Percentiles rank a stretch among this genome's conserved stretches.
phyloP scores from a whole-genome alignment of 1,284 basidiomycete genomes.

The Rhizoctonia solani region DNA sequence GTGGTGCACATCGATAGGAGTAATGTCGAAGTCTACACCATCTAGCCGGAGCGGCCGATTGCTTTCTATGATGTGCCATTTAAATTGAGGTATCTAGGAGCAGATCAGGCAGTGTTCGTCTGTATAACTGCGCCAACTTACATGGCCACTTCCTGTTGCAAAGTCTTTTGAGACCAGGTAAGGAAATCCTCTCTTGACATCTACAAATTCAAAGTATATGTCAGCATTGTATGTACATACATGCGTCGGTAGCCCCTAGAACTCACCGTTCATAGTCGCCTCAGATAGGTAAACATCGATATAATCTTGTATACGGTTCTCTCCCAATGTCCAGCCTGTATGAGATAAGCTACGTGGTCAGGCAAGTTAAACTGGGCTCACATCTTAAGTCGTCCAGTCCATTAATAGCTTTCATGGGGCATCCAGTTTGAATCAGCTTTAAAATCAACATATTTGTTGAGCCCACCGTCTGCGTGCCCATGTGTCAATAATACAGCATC shows the following conservation, averaged over 20 bases:
- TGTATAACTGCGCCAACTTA: conserved; percentile 46
- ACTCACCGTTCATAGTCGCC: conserved; percentile 54
- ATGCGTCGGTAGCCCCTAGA: neutral
- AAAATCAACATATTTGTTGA: conserved; percentile 40
- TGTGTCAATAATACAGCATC: conserved; percentile 81
- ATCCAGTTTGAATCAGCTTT: conserved; percentile 32
- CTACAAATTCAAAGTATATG: conserved; percentile 41
- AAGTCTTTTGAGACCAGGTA: conserved; percentile 79
- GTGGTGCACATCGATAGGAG: conserved; percentile 58
- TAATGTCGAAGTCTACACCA: conserved; percentile 63
- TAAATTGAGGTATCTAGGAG: conserved; percentile 69
- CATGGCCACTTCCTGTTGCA: conserved; percentile 78
- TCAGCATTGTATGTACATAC: neutral
- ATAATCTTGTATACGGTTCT: conserved; percentile 62
- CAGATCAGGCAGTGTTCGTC: neutral
- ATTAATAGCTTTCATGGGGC: conserved; percentile 64
- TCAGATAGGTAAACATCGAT: conserved; percentile 74
- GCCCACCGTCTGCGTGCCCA: conserved; percentile 71
- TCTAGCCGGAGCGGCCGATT: conserved; percentile 65
- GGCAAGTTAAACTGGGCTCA: conserved; percentile 47
- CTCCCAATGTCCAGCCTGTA: conserved; percentile 71
- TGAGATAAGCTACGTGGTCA: conserved; percentile 3
- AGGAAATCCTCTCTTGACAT: conserved; percentile 70
- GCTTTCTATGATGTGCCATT: conserved; percentile 76
- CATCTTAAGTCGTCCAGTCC: conserved; percentile 81